Conservation (phyloP, 345 rosid species). For the Pugionium dolabratum region DNA sequence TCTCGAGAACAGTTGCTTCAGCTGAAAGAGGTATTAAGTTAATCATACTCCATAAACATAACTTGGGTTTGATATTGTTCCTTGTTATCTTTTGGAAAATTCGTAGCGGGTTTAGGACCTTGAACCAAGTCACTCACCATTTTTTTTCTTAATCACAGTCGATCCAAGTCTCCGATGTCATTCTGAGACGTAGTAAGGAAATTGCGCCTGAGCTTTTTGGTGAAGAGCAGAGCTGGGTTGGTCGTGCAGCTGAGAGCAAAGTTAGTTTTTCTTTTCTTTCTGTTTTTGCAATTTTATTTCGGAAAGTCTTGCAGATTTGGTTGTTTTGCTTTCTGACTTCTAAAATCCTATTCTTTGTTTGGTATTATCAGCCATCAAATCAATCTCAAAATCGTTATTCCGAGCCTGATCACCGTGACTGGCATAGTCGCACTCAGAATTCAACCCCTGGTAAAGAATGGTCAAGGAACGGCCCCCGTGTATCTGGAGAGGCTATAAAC, state of each 20-base stretch:
- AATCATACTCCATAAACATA: background rate
- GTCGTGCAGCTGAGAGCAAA: slow-evolving; percentile 48
- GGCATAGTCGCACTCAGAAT: slow-evolving; percentile 55
- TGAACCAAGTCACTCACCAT: slow-evolving; percentile 8
- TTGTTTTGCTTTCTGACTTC: background rate
- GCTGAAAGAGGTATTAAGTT: slow-evolving; percentile 51
- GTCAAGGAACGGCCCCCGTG: slow-evolving; percentile 43
- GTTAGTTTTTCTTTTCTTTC: slow-evolving; percentile 38
- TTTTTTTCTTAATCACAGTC: slow-evolving; percentile 26
- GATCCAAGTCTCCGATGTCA: slow-evolving; percentile 47
- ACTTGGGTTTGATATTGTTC: background rate
- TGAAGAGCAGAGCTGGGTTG: slow-evolving; percentile 57
- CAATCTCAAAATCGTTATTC: slow-evolving; percentile 61
- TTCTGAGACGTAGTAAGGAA: slow-evolving; percentile 57
- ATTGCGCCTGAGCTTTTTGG: slow-evolving; percentile 60
- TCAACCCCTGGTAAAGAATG: slow-evolving; percentile 57
- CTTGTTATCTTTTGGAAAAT: too few species aligned
- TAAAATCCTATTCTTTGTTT: background rate
- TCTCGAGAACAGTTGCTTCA: slow-evolving; percentile 61
- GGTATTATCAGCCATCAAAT: slow-evolving; percentile 43
- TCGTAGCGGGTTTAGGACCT: too few species aligned
- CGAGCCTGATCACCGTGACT: slow-evolving; percentile 75
- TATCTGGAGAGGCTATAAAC: slow-evolving; percentile 29
- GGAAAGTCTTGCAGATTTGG: background rate
- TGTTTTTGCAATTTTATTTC: background rate